Percentiles rank a stretch among this genome's conserved stretches.
Conservation (phyloP, 2,329 filamentous ascomycete genomes). For the Trichoderma sp. region DNA sequence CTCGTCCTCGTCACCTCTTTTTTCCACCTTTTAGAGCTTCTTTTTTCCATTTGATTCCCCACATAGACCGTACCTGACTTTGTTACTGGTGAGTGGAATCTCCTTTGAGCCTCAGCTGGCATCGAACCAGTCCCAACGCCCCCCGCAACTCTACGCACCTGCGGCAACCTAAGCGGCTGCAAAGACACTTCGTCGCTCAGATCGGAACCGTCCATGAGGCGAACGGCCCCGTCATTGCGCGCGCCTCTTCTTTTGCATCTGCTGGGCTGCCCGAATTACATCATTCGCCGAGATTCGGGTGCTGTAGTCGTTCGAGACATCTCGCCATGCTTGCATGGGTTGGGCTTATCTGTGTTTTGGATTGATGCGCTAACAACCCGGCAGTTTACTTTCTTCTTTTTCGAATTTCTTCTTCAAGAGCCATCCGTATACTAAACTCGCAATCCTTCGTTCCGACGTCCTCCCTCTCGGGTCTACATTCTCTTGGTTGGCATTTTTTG, state of each 20-base stretch:
- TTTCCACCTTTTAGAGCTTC: conserved; percentile 11
- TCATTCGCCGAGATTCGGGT: neutral
- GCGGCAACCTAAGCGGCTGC: neutral
- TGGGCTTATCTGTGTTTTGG: neutral
- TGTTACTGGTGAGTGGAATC: conserved; percentile 22
- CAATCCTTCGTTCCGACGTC: neutral
- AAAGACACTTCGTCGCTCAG: neutral
- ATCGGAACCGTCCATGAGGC: neutral
- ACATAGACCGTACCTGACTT: conserved; percentile 21
- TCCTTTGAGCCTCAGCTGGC: conserved; percentile 6
- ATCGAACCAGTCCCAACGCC: neutral
- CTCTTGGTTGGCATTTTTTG: neutral
- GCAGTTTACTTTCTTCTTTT: conserved; percentile 4
- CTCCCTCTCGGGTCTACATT: neutral
- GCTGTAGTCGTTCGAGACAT: conserved; percentile 2
- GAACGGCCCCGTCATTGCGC: neutral
- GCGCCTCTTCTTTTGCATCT: neutral
- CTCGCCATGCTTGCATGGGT: neutral
- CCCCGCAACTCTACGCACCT: neutral
- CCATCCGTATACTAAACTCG: neutral
- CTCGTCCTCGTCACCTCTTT: neutral
- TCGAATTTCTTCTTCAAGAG: neutral
- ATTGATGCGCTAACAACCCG: conserved; percentile 1
- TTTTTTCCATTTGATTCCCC: conserved; percentile 19
- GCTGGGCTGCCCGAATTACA: neutral